These are phyloP conservation scores for Rhodotorula diobovata DNA, from an alignment of 768 basidiomycete genomes.

Conservation along the genomic window DNA sequence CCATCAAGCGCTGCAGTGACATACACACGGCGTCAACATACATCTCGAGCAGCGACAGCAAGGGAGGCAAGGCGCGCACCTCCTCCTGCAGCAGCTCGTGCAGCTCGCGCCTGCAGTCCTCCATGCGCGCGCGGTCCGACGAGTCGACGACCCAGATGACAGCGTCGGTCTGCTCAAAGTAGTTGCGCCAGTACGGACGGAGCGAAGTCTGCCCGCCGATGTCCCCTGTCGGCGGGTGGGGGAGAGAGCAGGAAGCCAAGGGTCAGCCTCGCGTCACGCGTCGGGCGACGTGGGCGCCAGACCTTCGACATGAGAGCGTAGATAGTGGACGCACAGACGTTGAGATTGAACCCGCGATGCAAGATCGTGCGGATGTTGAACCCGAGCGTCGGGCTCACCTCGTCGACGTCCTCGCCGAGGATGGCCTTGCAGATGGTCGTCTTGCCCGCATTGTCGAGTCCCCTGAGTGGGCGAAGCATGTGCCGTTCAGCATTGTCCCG, in stretches of 20 bases:
- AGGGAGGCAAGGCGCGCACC: slow-evolving; percentile 53
- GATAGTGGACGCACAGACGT: slow-evolving; percentile 61
- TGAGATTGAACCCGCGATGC: slow-evolving; percentile 65
- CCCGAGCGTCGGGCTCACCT: slow-evolving; percentile 86
- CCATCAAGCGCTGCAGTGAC: slow-evolving; percentile 69
- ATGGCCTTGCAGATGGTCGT: slow-evolving; percentile 95
- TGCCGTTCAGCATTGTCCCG: background rate
- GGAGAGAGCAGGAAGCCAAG: background rate
- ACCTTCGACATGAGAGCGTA: background rate
- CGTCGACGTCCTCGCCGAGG: slow-evolving; percentile 81
- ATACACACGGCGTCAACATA: background rate
- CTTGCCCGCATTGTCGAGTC: slow-evolving; percentile 97
- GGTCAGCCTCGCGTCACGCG: background rate
- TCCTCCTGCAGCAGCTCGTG: slow-evolving; percentile 83
- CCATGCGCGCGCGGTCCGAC: slow-evolving; percentile 79
- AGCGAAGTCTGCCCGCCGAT: slow-evolving; percentile 94
- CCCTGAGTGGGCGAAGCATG: slow-evolving; percentile 53
- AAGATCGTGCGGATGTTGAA: slow-evolving; percentile 98
- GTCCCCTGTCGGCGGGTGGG: slow-evolving; percentile 64
- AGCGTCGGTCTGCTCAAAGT: slow-evolving; percentile 97
- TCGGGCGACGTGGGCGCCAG: slow-evolving; percentile 1
- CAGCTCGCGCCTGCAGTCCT: slow-evolving; percentile 82
- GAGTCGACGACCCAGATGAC: slow-evolving; percentile 99
- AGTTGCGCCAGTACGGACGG: slow-evolving; percentile 96
- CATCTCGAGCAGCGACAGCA: background rate